These are phyloP conservation scores for Macrotyloma uniflorum DNA, from an alignment of 306 rosid genomes.

Conservation along the genomic window DNA sequence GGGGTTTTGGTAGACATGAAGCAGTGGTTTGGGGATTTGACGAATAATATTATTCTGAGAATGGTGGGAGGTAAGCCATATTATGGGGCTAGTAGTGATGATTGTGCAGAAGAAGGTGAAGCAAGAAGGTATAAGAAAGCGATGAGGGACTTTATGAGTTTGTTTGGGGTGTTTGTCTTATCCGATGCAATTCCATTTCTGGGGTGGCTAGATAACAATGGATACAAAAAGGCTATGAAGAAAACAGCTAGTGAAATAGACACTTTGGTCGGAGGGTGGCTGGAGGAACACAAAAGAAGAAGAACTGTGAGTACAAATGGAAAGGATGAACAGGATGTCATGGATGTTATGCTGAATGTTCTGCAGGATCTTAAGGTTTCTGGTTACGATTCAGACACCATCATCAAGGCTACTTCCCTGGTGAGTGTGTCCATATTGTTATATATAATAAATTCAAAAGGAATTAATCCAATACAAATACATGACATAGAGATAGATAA, in stretches of 20 bases:
- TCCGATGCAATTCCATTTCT: conserved; percentile 55
- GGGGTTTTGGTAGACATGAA: conserved; percentile 58
- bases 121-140: conserved; percentile 36
- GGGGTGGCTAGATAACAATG: conserved; percentile 48
- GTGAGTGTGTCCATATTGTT: conserved; percentile 17
- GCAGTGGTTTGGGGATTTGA: conserved; percentile 58
- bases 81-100: conserved; percentile 31
- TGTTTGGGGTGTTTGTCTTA: conserved; percentile 48
- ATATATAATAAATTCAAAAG: neutral
- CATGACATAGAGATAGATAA: neutral
- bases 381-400: conserved; percentile 44
- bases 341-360: conserved; percentile 46
- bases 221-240: conserved; percentile 49
- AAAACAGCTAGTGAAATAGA: conserved; percentile 47
- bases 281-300: conserved; percentile 51
- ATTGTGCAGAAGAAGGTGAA: conserved; percentile 41
- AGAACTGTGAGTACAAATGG: conserved; percentile 22
- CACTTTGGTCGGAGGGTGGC: conserved; percentile 34
- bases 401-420: conserved; percentile 53
- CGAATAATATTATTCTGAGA: conserved; percentile 40
- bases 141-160: conserved; percentile 41
- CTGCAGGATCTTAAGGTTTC: conserved; percentile 28
- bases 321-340: conserved; percentile 50
- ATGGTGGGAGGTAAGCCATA: conserved; percentile 55
- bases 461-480: neutral